Evolutionary conservation across 805 yeast genomes (phyloP).

Genomic region (Pichia nanzhaoensis): DNA sequence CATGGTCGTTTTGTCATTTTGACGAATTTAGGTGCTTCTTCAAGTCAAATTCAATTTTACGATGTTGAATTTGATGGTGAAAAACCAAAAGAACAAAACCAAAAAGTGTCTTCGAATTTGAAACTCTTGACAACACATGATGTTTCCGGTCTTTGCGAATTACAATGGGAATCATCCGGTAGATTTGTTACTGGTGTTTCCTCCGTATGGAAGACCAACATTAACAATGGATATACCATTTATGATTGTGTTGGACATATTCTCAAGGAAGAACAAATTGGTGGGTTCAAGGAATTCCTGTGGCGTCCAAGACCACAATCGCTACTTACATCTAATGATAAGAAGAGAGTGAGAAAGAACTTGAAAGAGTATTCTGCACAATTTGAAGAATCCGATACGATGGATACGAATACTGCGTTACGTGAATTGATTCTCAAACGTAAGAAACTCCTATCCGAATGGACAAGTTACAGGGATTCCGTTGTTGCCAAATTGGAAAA

Average conservation of each 20-base stretch:
- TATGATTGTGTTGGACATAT: constrained; percentile 77
- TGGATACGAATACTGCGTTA: constrained; percentile 90
- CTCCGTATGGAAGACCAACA: constrained; percentile 72
- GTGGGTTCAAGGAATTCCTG: constrained; percentile 77
- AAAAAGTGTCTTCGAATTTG: constrained; percentile 49
- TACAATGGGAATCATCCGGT: constrained; percentile 96
- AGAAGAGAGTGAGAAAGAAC: constrained; percentile 86
- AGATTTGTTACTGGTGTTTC: constrained; percentile 86
- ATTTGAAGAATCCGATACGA: constrained; percentile 91
- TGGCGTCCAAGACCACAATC: constrained; percentile 98
- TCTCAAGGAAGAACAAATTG: constrained; percentile 68
- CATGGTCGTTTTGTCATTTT: constrained; percentile 76
- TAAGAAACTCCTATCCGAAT: constrained; percentile 73
- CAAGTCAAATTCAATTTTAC: constrained; percentile 73
- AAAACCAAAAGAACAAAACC: constrained; percentile 34
- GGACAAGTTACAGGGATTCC: constrained; percentile 71
- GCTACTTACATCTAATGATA: constrained; percentile 65
- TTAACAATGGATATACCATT: constrained; percentile 86
- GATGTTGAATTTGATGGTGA: constrained; percentile 80
- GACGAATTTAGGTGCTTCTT: constrained; percentile 35
- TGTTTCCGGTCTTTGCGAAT: constrained; percentile 71
- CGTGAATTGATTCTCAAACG: constrained; percentile 84
- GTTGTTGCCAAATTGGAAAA: constrained; percentile 43
- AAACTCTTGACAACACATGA: constrained; percentile 57
- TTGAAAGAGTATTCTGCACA: constrained; percentile 83